Evolutionary conservation across 2,329 filamentous ascomycete species (phyloP), one percentile per base, ranked within the genome.

Genomic region (Neofusicoccum sp.): DNA sequence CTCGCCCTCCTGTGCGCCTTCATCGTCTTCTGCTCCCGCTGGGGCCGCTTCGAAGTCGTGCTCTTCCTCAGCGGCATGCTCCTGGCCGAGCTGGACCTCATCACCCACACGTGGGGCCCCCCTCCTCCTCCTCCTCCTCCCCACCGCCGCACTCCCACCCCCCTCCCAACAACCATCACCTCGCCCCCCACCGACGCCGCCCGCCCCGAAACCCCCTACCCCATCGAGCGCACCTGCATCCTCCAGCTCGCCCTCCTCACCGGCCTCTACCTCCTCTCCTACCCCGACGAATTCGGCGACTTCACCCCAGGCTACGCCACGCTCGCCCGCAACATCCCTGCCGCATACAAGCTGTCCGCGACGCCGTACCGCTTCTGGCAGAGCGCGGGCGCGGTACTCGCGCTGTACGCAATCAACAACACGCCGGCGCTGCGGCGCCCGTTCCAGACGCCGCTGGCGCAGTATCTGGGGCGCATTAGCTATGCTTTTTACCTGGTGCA

Each of bases 401-500:
- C 65, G 16, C 56, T 72, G 6, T 61, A 69, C 48, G 66, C 67
- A 3, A 54, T 69, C 16, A 64, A 60, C 43, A 66, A 67, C 47
- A 64, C 56, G 11, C 43, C 61, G 3, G 45, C 62, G 62, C 65
- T 80, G 62, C 79, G 80, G 64, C 68, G 68, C 3, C 78, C 81
- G 33, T 83, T 86, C 69, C 81, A 81, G 61, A 77, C 76, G 2
- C 70, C 75, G 0, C 65, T 83, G 11, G 80, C 82, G 11, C 84
- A 84, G 66, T 87, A 87, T 69, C 80, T 85, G 22, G 85, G 82
- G 11, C 79, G 80, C 31, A 82, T 87, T 65, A 85, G 83, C 62
- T 87, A 83, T 65, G 81, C 84, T 3, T 76, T 87, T 3, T 87
- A 87, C 67, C 76, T 87, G 6, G 79, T 83, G n/a, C 85, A 87